phyloP scores from a whole-genome alignment of 2,329 filamentous ascomycete genomes.

The Geosmithia putterillii region DNA sequence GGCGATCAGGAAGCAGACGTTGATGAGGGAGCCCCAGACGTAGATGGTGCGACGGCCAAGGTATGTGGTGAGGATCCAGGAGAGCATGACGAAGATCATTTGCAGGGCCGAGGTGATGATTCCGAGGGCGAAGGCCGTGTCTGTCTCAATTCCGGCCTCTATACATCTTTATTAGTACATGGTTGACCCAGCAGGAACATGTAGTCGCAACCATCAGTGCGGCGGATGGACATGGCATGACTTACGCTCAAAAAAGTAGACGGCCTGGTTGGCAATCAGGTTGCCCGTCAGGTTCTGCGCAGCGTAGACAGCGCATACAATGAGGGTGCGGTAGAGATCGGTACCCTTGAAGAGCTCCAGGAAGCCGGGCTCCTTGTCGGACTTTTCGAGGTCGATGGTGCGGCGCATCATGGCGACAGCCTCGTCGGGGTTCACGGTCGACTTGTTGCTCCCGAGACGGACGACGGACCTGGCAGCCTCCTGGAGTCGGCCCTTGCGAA shows the following conservation, averaged over 20 bases:
- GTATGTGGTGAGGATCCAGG: conserved; percentile 54
- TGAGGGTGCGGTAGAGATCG: conserved; percentile 39
- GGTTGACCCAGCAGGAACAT: too few species aligned
- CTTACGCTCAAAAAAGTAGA: conserved; percentile 40
- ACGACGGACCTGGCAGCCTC: conserved; percentile 29
- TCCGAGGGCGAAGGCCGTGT: conserved; percentile 47
- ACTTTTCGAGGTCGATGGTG: conserved; percentile 38
- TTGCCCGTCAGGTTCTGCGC: conserved; percentile 49
- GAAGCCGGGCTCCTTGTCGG: conserved; percentile 26
- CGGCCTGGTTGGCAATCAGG: conserved; percentile 48
- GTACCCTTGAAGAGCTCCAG: conserved; percentile 41
- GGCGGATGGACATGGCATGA: conserved; percentile 2
- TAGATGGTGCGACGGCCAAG: conserved; percentile 53
- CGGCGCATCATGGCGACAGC: conserved; percentile 44
- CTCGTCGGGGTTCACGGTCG: conserved; percentile 14
- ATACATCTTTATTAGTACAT: too few species aligned
- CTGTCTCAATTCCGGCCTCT: conserved; percentile 46
- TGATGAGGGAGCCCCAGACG: conserved; percentile 44
- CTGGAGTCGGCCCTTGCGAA: conserved; percentile 30
- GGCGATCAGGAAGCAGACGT: conserved; percentile 37
- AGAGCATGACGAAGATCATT: conserved; percentile 50
- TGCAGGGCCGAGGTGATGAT: conserved; percentile 54
- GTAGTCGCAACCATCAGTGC: too few species aligned
- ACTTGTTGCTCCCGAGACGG: conserved; percentile 26
- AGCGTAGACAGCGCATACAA: conserved; percentile 44